Conservation (phyloP, 805 yeast genomes). For the Monosporozyma siamensis region DNA sequence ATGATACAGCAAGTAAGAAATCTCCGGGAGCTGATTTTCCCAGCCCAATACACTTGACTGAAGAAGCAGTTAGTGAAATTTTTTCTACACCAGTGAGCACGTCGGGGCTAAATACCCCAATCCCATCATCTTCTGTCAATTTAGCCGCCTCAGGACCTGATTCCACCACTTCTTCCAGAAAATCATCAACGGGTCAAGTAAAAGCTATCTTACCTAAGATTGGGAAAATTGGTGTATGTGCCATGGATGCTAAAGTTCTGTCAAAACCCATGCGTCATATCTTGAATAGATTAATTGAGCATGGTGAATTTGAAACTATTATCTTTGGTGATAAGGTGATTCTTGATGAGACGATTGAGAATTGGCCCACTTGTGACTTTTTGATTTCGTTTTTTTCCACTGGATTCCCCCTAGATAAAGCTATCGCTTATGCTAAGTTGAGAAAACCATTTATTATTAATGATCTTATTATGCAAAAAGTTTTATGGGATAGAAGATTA, state of each 20-base stretch:
- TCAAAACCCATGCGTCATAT: slow-evolving; percentile 93
- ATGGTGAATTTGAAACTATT: slow-evolving; percentile 93
- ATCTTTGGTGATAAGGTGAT: slow-evolving; percentile 97
- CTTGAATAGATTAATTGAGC: slow-evolving; percentile 74
- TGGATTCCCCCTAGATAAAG: slow-evolving; percentile 95
- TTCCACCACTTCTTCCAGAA: slow-evolving; percentile 23
- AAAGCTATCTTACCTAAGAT: slow-evolving; percentile 50
- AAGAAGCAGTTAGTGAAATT: background rate
- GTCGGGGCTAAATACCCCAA: background rate
- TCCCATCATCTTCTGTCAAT: background rate
- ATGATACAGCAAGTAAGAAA: background rate
- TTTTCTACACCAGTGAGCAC: background rate
- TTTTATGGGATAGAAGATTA: slow-evolving; percentile 93
- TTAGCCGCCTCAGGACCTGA: slow-evolving; percentile 12
- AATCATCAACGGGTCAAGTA: slow-evolving; percentile 17
- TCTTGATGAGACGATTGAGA: slow-evolving; percentile 83
- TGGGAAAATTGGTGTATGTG: slow-evolving; percentile 97
- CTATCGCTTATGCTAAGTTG: slow-evolving; percentile 78
- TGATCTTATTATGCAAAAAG: slow-evolving; percentile 83
- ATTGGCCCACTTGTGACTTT: slow-evolving; percentile 99
- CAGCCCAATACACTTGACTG: background rate
- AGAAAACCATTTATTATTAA: slow-evolving; percentile 86
- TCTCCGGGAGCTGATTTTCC: background rate
- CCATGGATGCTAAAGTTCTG: slow-evolving; percentile 95
- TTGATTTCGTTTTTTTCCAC: slow-evolving; percentile 86